Conservation (phyloP, 2,329 filamentous ascomycete genomes). For the Trichophyton simii region DNA sequence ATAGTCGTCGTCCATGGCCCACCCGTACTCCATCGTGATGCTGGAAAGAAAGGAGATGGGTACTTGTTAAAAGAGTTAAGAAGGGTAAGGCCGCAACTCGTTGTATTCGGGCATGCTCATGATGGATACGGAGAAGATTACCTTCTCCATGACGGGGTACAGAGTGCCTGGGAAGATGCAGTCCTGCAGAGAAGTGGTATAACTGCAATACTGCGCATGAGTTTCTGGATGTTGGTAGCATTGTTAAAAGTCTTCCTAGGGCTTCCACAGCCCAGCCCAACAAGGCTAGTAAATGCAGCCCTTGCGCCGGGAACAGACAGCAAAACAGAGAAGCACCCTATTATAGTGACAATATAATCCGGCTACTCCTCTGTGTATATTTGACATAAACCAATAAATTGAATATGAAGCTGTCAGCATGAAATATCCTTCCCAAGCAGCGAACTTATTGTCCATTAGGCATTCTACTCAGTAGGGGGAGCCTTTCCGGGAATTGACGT, state of each 20-base stretch:
- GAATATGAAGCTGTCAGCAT: no score
- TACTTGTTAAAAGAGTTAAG: constrained; percentile 14
- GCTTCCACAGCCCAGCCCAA: neutral
- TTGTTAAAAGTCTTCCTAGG: neutral
- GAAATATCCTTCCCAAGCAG: no score
- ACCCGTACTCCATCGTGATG: constrained; percentile 16
- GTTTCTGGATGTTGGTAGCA: neutral
- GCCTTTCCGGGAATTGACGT: no score
- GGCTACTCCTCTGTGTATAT: no score
- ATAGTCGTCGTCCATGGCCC: constrained; percentile 17
- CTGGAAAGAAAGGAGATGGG: constrained; percentile 13
- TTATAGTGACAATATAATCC: neutral
- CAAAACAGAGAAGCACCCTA: neutral
- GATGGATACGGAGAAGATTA: constrained; percentile 11
- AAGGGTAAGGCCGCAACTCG: constrained; percentile 15
- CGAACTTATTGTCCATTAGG: no score
- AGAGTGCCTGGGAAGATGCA: neutral
- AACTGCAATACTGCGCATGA: neutral
- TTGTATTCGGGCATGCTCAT: constrained; percentile 20
- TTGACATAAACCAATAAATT: no score
- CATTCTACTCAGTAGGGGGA: no score
- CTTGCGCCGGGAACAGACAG: neutral
- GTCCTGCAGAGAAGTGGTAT: neutral
- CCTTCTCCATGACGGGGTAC: neutral
- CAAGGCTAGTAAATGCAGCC: neutral